Evolutionary conservation across 2,329 filamentous ascomycete species (phyloP).

Genomic region (Fonsecaea monophora): DNA sequence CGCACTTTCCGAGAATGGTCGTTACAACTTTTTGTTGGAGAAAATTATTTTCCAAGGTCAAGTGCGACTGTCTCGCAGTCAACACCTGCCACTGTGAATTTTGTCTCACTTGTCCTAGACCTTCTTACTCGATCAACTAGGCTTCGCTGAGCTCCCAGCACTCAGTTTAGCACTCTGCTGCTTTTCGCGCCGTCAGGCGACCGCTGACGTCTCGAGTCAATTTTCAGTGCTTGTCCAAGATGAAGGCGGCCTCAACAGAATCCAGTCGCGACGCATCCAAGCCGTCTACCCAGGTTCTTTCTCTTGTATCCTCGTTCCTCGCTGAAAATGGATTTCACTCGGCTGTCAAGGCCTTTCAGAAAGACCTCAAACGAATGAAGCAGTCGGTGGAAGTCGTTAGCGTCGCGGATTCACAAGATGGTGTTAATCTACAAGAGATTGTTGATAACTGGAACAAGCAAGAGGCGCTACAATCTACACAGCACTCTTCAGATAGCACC

Average conservation of each 20-base stretch:
- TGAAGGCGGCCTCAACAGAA: constrained; percentile 35
- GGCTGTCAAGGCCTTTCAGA: constrained; percentile 67
- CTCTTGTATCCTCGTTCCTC: constrained; percentile 71
- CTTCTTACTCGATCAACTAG: neutral
- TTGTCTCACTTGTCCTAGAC: neutral
- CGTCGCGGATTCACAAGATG: neutral
- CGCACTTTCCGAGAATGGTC: neutral
- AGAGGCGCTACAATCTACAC: constrained; percentile 1
- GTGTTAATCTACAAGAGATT: constrained; percentile 14
- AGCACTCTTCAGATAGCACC: constrained; percentile 3
- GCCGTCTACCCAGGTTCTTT: constrained; percentile 68
- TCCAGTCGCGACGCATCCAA: constrained; percentile 42
- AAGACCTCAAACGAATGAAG: constrained; percentile 47
- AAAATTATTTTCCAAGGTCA: neutral
- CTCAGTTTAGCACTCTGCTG: neutral
- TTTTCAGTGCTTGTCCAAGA: constrained; percentile 10
- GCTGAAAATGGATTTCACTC: constrained; percentile 68
- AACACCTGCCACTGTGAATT: neutral
- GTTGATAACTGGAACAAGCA: constrained; percentile 20
- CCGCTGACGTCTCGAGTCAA: neutral
- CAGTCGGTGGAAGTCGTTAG: constrained; percentile 28
- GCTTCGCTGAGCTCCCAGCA: neutral
- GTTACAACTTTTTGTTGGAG: neutral
- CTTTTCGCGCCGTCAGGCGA: neutral
- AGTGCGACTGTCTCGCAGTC: neutral